Percentiles rank a stretch among this genome's conserved stretches.
Conservation (phyloP, 192 early-diverging fungal species). For the Irineochytrium annulatum region DNA sequence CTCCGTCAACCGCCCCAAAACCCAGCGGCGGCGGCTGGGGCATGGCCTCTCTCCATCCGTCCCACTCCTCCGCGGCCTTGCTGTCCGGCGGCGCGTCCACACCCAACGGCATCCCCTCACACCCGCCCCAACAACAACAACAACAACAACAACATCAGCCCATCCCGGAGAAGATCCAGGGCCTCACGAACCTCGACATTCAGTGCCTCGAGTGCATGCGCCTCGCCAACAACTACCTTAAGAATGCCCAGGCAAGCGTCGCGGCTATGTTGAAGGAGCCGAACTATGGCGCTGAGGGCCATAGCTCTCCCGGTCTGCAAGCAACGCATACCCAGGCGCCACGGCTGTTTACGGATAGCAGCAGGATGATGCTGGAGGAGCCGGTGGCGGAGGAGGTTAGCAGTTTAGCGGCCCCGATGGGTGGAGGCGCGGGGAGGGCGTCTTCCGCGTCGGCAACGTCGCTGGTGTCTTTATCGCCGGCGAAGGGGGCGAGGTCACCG, state of each 20-base stretch:
- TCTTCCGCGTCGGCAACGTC: too few species aligned
- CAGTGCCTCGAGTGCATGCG: slow-evolving; percentile 46
- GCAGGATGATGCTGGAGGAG: neutral
- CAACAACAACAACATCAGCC: slow-evolving; percentile 5
- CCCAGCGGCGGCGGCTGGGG: neutral
- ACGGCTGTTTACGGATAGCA: neutral
- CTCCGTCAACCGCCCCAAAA: slow-evolving; percentile 1
- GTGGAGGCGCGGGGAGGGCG: too few species aligned
- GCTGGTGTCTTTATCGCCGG: too few species aligned
- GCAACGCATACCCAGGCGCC: too few species aligned
- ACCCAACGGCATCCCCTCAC: neutral
- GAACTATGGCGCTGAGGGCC: neutral
- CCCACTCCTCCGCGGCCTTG: neutral
- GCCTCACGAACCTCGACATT: slow-evolving; percentile 31
- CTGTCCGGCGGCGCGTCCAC: neutral
- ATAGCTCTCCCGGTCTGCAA: neutral
- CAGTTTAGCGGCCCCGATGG: neutral
- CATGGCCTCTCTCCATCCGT: neutral
- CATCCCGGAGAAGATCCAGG: neutral
- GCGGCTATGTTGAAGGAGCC: slow-evolving; percentile 14
- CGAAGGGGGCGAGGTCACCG: too few species aligned
- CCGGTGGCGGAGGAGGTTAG: neutral
- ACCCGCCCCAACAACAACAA: slow-evolving; percentile 14
- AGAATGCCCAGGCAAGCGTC: slow-evolving; percentile 41
- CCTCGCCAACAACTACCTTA: slow-evolving; percentile 45